Conservation (phyloP, 805 yeast genomes). For the Candida maltosa region DNA sequence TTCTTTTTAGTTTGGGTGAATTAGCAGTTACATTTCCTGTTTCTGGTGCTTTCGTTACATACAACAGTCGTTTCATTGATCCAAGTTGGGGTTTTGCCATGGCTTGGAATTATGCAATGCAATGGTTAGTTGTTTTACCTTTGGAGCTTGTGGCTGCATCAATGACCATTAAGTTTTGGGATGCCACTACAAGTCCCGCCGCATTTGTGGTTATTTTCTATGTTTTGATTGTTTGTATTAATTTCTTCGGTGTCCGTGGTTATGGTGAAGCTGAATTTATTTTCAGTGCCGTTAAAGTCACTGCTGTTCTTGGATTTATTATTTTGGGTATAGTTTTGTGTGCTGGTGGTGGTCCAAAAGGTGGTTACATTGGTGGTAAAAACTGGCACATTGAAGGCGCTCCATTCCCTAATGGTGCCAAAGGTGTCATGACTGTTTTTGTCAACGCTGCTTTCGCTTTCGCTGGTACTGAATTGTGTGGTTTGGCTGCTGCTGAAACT, state of each 20-base stretch:
- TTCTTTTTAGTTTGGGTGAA: slow-evolving; percentile 58
- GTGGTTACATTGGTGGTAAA: slow-evolving; percentile 43
- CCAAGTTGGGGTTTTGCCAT: slow-evolving; percentile 54
- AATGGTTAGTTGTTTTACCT: slow-evolving; percentile 43
- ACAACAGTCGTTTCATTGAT: slow-evolving; percentile 55
- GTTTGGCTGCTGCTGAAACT: slow-evolving; percentile 37
- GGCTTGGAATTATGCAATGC: slow-evolving; percentile 31
- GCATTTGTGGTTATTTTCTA: slow-evolving; percentile 57
- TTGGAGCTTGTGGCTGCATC: slow-evolving; percentile 57
- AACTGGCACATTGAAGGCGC: slow-evolving; percentile 54
- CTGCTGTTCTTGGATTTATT: slow-evolving; percentile 47
- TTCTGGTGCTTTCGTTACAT: slow-evolving; percentile 63
- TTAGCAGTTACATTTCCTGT: slow-evolving; percentile 60
- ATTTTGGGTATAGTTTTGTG: slow-evolving; percentile 45
- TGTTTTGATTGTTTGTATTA: slow-evolving; percentile 42
- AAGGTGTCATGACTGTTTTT: slow-evolving; percentile 33
- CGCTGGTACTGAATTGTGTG: slow-evolving; percentile 35
- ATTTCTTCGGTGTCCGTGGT: slow-evolving; percentile 51
- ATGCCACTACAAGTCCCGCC: slow-evolving; percentile 44
- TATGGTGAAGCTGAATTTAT: slow-evolving; percentile 59
- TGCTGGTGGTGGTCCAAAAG: slow-evolving; percentile 52
- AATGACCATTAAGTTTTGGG: slow-evolving; percentile 55
- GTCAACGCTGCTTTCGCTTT: slow-evolving; percentile 38
- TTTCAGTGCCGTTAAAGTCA: slow-evolving; percentile 44
- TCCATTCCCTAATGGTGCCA: slow-evolving; percentile 42